Percentiles rank a stretch among this genome's conserved stretches.
Evolutionary conservation across 805 yeast genomes (phyloP).

Genomic region (Yamadazyma nakazawae): DNA sequence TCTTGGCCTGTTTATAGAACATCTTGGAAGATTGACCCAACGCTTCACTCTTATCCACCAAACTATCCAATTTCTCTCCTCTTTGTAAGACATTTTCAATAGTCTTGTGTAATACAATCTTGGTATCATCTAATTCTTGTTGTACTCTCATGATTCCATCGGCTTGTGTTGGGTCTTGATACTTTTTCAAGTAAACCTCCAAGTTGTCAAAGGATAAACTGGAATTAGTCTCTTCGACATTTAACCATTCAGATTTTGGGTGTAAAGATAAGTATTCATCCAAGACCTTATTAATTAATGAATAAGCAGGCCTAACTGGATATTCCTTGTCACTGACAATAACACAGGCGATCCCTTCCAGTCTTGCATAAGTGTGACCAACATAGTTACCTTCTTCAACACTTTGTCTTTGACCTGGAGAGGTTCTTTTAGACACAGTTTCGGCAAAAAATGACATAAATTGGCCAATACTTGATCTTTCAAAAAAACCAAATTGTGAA

Average conservation of each 20-base stretch:
- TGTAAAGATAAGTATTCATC: slow-evolving; percentile 87
- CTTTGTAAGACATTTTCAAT: slow-evolving; percentile 91
- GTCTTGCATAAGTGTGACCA: slow-evolving; percentile 87
- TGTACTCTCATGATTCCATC: slow-evolving; percentile 96
- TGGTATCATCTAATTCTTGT: slow-evolving; percentile 96
- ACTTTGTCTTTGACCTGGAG: slow-evolving; percentile 87
- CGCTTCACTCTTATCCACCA: slow-evolving; percentile 95
- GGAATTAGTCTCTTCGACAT: slow-evolving; percentile 43
- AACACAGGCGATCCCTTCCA: slow-evolving; percentile 91
- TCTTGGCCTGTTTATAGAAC: slow-evolving; percentile 97
- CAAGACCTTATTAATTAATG: slow-evolving; percentile 81
- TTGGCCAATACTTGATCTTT: slow-evolving; percentile 75
- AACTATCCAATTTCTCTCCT: slow-evolving; percentile 91
- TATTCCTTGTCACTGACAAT: slow-evolving; percentile 91
- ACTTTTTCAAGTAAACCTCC: slow-evolving; percentile 68
- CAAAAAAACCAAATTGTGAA: slow-evolving; percentile 85
- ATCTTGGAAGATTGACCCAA: slow-evolving; percentile 82
- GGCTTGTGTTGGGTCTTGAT: slow-evolving; percentile 96
- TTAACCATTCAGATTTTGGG: slow-evolving; percentile 68
- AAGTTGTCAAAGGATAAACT: slow-evolving; percentile 55
- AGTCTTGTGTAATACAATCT: slow-evolving; percentile 92
- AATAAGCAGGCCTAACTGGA: slow-evolving; percentile 95
- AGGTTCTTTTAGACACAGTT: slow-evolving; percentile 86
- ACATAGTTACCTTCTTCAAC: slow-evolving; percentile 88
- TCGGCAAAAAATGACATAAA: slow-evolving; percentile 93